Evolutionary conservation across 169 alveolate genomes (phyloP).

Genomic region (Amoebophrya sp.): DNA sequence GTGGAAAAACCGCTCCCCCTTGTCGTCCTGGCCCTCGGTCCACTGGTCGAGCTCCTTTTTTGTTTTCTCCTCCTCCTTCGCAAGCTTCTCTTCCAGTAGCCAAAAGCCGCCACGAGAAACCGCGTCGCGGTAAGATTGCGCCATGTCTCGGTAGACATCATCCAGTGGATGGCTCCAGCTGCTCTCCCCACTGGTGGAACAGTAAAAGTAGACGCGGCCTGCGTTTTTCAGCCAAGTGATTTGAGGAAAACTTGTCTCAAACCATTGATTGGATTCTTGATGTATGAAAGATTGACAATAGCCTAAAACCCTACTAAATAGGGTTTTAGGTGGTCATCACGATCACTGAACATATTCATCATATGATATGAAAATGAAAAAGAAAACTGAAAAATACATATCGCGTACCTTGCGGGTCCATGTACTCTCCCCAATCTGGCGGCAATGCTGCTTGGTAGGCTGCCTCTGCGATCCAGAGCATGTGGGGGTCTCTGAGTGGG

Average conservation of each 20-base stretch:
- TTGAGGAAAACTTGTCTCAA: too few relatives aligned
- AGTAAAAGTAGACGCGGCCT: background rate
- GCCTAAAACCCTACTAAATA: too few relatives aligned
- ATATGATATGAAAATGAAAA: too few relatives aligned
- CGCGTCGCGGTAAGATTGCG: background rate
- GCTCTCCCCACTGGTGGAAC: background rate
- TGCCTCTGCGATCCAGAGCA: background rate
- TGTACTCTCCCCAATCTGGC: constrained; percentile 8
- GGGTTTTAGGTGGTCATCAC: too few relatives aligned
- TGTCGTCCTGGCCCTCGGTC: background rate
- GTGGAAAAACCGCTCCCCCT: background rate
- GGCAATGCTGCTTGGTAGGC: background rate
- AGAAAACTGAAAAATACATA: too few relatives aligned
- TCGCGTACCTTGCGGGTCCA: background rate
- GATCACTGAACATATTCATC: too few relatives aligned
- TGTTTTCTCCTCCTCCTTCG: background rate
- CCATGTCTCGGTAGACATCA: background rate
- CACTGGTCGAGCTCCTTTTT: background rate
- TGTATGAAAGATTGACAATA: too few relatives aligned
- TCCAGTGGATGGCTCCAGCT: background rate
- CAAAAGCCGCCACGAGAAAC: background rate
- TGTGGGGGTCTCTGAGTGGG: background rate
- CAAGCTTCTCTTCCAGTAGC: background rate
- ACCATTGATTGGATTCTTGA: too few relatives aligned
- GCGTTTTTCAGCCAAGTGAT: too few relatives aligned